Evolutionary conservation across 306 rosid species (phyloP).

Genomic region (Sesbania bispinosa): DNA sequence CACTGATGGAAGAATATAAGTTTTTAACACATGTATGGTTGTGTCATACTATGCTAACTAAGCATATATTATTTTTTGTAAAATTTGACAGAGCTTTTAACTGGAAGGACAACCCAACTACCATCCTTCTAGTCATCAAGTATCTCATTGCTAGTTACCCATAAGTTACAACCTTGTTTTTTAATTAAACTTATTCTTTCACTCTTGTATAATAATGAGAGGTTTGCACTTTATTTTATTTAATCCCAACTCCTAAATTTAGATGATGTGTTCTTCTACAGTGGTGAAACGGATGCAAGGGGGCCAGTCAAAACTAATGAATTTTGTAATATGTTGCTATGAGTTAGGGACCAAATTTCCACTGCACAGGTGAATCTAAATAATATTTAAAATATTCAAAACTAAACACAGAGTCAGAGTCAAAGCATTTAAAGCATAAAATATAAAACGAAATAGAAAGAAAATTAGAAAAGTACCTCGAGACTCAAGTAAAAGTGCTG

Average conservation of each 20-base stretch:
- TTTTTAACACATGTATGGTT: background rate
- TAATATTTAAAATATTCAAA: no score
- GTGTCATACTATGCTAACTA: background rate
- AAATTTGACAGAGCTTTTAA: slow-evolving; percentile 14
- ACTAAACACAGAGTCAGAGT: no score
- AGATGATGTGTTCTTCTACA: slow-evolving; percentile 3
- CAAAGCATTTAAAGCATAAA: no score
- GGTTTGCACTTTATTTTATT: background rate
- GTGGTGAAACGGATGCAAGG: slow-evolving; percentile 52
- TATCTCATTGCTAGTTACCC: slow-evolving; percentile 14
- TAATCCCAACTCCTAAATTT: background rate
- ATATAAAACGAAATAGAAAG: no score
- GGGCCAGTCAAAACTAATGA: slow-evolving; percentile 51
- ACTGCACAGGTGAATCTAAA: no score
- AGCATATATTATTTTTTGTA: background rate
- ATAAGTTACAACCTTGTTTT: no score
- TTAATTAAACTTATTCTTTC: background rate
- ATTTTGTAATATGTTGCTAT: no score
- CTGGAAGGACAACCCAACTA: slow-evolving; percentile 30
- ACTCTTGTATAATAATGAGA: background rate
- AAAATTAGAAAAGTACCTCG: no score
- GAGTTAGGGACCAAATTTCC: no score
- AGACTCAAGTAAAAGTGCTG: no score
- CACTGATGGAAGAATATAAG: no score
- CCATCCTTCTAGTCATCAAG: slow-evolving; percentile 30